phyloP scores from a whole-genome alignment of 2,329 filamentous ascomycete genomes.

The Plectosphaerella cucumerina region DNA sequence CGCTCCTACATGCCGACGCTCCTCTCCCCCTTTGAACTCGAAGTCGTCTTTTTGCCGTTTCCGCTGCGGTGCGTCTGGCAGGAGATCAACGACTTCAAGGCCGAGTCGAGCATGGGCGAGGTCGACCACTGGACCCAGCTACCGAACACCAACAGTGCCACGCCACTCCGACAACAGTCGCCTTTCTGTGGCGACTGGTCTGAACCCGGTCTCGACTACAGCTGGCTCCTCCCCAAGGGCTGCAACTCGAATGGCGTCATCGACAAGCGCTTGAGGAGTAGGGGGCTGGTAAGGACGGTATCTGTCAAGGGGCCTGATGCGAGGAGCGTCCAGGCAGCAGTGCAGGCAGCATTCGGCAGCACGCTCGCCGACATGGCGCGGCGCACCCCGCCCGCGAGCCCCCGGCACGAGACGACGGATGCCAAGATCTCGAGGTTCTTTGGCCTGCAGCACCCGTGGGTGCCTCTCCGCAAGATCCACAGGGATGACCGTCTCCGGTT shows the following conservation, averaged over 20 bases:
- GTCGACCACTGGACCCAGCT: slow-evolving; percentile 53
- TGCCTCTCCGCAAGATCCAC: slow-evolving; percentile 73
- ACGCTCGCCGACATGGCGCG: slow-evolving; percentile 40
- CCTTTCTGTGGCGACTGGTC: slow-evolving; percentile 45
- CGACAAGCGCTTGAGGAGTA: slow-evolving; percentile 68
- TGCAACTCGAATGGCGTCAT: slow-evolving; percentile 59
- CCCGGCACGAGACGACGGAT: slow-evolving; percentile 18
- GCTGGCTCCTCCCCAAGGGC: slow-evolving; percentile 66
- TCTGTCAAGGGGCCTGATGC: slow-evolving; percentile 60
- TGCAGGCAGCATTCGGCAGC: slow-evolving; percentile 58
- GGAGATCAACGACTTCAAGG: slow-evolving; percentile 41
- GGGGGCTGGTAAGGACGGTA: slow-evolving; percentile 65
- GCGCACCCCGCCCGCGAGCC: slow-evolving; percentile 2
- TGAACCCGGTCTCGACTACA: slow-evolving; percentile 39
- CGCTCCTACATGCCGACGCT: slow-evolving; percentile 60
- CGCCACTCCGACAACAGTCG: slow-evolving; percentile 41
- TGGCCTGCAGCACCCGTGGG: slow-evolving; percentile 63
- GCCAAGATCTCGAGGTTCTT: slow-evolving; percentile 41
- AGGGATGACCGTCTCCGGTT: slow-evolving; percentile 71
- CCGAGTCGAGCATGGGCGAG: slow-evolving; percentile 21
- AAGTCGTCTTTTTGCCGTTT: slow-evolving; percentile 74
- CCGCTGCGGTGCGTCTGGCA: slow-evolving; percentile 54
- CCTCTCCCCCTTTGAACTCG: slow-evolving; percentile 65
- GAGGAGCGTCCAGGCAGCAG: slow-evolving; percentile 60
- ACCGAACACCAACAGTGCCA: slow-evolving; percentile 41